These are phyloP conservation scores for Backusella parvicylindrica DNA, from an alignment of 192 early-diverging fungal species.

Conservation along the genomic window DNA sequence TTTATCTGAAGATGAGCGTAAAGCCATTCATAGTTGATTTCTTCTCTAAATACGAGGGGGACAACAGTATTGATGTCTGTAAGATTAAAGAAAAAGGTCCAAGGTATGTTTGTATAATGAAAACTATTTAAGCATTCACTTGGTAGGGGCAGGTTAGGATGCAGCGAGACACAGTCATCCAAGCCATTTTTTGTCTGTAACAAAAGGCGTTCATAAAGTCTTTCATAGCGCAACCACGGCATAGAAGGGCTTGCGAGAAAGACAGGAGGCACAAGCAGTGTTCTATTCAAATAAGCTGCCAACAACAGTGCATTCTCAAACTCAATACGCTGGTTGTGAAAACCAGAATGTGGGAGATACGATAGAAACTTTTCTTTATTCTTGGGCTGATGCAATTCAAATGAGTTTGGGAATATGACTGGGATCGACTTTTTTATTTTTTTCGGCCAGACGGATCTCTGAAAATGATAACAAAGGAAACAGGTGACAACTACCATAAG, in stretches of 20 bases:
- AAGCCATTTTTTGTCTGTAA: slow-evolving; percentile 51
- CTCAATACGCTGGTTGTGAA: slow-evolving; percentile 39
- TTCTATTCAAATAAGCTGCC: slow-evolving; percentile 53
- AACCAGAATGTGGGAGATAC: slow-evolving; percentile 40
- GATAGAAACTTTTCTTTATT: slow-evolving; percentile 33
- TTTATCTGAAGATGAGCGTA: slow-evolving; percentile 39
- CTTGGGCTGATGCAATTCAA: background rate
- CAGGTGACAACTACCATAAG: background rate
- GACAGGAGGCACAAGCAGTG: slow-evolving; percentile 47
- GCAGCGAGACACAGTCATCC: slow-evolving; percentile 39
- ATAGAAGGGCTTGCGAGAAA: slow-evolving; percentile 48
- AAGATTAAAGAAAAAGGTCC: slow-evolving; percentile 54
- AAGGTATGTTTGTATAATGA: slow-evolving; percentile 50
- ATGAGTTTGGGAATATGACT: slow-evolving; percentile 20
- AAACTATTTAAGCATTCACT: slow-evolving; percentile 52
- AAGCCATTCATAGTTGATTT: slow-evolving; percentile 49
- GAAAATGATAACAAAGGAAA: background rate
- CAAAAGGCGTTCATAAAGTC: slow-evolving; percentile 45
- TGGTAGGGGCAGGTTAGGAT: slow-evolving; percentile 36
- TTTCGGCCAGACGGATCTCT: background rate
- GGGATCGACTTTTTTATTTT: background rate
- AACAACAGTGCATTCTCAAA: slow-evolving; percentile 51
- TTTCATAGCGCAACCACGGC: slow-evolving; percentile 46
- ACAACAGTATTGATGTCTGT: slow-evolving; percentile 19
- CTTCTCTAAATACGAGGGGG: slow-evolving; percentile 35